Base-by-base conservation (phyloP, 148 eudicot species). In the Camellia sinensis region DNA sequence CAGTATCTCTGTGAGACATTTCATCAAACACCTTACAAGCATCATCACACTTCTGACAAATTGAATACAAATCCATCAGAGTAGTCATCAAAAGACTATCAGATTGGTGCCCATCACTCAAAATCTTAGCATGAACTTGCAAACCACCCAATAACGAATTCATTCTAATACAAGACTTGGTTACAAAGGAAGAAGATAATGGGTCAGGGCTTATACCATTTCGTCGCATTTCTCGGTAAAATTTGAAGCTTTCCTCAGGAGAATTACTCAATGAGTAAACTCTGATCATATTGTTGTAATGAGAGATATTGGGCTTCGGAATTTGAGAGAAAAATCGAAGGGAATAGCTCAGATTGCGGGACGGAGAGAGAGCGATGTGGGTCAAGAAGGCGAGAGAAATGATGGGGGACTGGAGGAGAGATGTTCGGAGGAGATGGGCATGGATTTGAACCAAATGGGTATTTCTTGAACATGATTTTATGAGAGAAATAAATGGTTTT, bases 1-100 rank as follows among this genome's bases (percentile, higher is more conserved):
- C 87, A 43, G 84, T 77, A 87, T 93, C 93, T 75, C 85, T 86
- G 0, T 73, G 60, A 83, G 89, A 46, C 77, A 92, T 89, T 68
- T 91, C 94, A 81, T 87, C 91, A 57, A 93, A 93, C 89, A 93
- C 84, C 81, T 89, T 86, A 63, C 81, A 81, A 1, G 94, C 97
- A 22, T 90, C 91, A 7, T 43, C 85, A 29, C 60, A 74, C 48
- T 43, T 73, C 76, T 67, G 81, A 73, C 81, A 66, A 41, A 13
- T 48, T 3, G 94, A 87, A 71, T 92, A 91, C 40, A 91, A 78
- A 60, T 87, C 88, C 89, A 91, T 86, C 81, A 92, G 83, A 61
- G 82, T 82, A n/a, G 92, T 89, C 85, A 88, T 48, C 85, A 92
- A 84, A 76, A 84, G 74, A 5, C 85, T 45, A 87, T 92, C 97